Conservation (phyloP, 352 stramenopile species). For the Phytophthora megakarya region DNA sequence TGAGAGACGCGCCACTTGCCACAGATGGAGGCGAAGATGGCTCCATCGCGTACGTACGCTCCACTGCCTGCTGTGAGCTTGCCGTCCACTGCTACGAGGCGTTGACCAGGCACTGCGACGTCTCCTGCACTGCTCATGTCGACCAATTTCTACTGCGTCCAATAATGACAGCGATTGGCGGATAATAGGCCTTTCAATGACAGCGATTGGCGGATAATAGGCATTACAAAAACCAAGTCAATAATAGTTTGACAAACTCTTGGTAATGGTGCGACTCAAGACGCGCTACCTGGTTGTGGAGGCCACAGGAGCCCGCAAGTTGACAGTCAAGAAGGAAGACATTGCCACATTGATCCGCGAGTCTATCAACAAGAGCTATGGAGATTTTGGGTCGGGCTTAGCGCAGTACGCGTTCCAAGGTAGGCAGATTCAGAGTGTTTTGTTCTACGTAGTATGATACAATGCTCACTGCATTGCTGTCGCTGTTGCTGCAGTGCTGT, state of each 20-base stretch:
- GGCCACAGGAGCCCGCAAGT: conserved; percentile 47
- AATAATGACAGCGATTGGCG: conserved; percentile 9
- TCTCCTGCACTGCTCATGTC: conserved; percentile 35
- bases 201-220: background rate
- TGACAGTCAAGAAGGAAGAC: conserved; percentile 64
- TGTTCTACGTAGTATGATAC: background rate
- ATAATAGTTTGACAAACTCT: background rate
- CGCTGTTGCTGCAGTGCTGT: conserved; percentile 51
- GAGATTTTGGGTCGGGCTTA: conserved; percentile 67
- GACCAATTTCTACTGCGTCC: conserved; percentile 21
- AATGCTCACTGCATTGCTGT: conserved; percentile 1
- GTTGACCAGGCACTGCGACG: conserved; percentile 66
- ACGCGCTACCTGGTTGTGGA: conserved; percentile 78
- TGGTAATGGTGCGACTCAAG: conserved; percentile 77
- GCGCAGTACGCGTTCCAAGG: conserved; percentile 84
- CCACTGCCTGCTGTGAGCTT: conserved; percentile 50
- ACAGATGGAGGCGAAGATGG: conserved; percentile 75
- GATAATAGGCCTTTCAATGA: background rate
- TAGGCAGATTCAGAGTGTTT: conserved; percentile 18
- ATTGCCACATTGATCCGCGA: conserved; percentile 60
- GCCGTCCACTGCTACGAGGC: conserved; percentile 40
- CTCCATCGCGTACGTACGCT: conserved; percentile 61
- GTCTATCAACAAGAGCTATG: conserved; percentile 69
- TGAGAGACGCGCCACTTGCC: conserved; percentile 47
- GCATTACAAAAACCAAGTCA: background rate